Evolutionary conservation across 305 asterid genomes (phyloP).

Genomic region (Andrographis paniculata): DNA sequence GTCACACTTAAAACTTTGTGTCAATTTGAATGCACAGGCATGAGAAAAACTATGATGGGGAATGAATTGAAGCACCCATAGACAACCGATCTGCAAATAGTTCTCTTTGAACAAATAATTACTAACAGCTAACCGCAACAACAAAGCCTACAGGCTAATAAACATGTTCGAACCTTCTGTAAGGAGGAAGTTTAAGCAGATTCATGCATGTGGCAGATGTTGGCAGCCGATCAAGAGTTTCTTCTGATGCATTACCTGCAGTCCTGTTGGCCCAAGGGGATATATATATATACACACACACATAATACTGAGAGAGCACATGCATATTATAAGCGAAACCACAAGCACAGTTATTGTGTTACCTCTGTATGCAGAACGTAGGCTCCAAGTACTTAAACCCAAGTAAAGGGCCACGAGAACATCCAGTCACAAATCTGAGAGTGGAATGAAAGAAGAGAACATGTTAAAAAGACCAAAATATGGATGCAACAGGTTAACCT

Average conservation of each 20-base stretch:
- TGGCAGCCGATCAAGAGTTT: constrained; percentile 80
- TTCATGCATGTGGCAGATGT: constrained; percentile 99
- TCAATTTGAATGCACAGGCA: no score
- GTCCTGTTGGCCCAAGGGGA: constrained; percentile 38
- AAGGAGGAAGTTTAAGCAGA: constrained; percentile 93
- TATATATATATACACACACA: constrained; percentile 6
- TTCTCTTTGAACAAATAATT: background rate
- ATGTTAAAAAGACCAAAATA: constrained; percentile 7
- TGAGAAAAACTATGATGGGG: constrained; percentile 2
- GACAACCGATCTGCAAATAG: constrained; percentile 2
- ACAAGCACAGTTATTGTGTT: constrained; percentile 7
- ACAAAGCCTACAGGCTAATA: background rate
- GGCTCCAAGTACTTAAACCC: constrained; percentile 94
- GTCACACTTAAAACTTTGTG: no score
- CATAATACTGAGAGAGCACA: background rate
- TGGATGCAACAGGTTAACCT: constrained; percentile 4
- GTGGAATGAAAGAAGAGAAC: constrained; percentile 1
- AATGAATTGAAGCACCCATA: constrained; percentile 5
- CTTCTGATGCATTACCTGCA: constrained; percentile 82
- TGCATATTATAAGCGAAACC: background rate
- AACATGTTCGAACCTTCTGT: constrained; percentile 58
- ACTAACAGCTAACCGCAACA: background rate
- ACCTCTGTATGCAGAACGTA: constrained; percentile 89
- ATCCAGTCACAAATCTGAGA: constrained; percentile 84
- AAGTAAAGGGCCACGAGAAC: constrained; percentile 96